Evolutionary conservation across 176 grass and related monocot genomes (phyloP), one percentile per base, ranked within the genome.

Genomic region (Paspalum vaginatum): DNA sequence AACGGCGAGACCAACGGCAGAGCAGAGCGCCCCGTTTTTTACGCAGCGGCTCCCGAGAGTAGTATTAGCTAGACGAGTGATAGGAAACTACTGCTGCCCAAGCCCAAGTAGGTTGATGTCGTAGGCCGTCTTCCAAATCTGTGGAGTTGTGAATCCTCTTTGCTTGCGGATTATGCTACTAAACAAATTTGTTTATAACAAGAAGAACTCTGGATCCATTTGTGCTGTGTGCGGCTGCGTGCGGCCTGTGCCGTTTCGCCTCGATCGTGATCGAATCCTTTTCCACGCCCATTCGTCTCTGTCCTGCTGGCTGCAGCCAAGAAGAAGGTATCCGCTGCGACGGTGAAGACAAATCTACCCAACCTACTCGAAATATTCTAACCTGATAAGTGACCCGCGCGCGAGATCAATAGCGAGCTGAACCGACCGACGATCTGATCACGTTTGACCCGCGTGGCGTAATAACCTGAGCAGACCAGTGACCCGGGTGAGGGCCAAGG

Each of bases 81-180:
- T 79, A 77, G 81, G 69, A 75, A 56, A 67, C 26, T n/a, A n/a
- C n/a, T n/a, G n/a, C n/a, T 69, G 61, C 57, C 47, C 67, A 70
- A 5, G 62, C 40, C 16, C 50, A 32, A 16, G 51, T 32, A 7
- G 50, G 61, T 67, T 73, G 48, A 27, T 77, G n/a, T 25, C 32
- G 9, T 66, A 56, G 24, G 68, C 79, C 88, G 58, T 65, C 88
- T 86, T 86, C 88, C 73, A 46, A 78, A 27, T 9, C 44, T 8
- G 79, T 61, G 88, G 74, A 86, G 83, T 8, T 82, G 88, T 46
- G 88, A 85, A 84, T 82, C 66, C 24, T 79, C 68, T 25, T 81
- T 89, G 32, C 32, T 79, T 77, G 76, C 66, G 66, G 44, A 73
- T 67, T 83, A n/a, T n/a, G 42, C 0, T 20, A 24, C n/a, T n/a